Conservation (phyloP, 176 grass and related monocot species). For the Hsuehochloa calcarea region DNA sequence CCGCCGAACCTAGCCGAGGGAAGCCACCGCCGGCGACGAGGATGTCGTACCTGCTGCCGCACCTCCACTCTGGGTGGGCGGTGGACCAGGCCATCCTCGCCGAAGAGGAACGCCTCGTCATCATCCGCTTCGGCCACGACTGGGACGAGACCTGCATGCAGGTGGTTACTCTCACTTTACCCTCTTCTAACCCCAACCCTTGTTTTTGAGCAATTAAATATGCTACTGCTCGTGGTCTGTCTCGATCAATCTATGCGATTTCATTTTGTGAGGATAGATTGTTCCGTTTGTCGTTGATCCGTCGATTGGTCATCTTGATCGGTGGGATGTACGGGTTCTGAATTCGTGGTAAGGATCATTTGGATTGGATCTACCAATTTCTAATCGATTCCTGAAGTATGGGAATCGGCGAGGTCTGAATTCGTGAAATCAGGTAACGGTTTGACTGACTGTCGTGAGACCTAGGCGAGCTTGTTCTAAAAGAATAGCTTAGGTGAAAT, state of each 20-base stretch:
- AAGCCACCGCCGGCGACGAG: no score
- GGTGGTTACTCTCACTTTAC: constrained; percentile 1
- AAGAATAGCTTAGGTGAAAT: background rate
- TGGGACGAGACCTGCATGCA: constrained; percentile 99
- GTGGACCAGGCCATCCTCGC: constrained; percentile 98
- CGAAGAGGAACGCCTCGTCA: constrained; percentile 97
- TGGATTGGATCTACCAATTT: background rate
- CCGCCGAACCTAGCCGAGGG: no score
- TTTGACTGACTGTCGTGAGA: background rate
- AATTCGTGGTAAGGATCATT: background rate
- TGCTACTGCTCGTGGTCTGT: background rate
- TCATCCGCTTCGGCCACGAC: constrained; percentile 98
- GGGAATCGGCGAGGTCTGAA: background rate
- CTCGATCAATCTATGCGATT: background rate
- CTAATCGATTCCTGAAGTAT: background rate
- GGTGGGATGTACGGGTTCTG: background rate
- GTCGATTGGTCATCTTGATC: background rate
- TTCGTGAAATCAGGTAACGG: background rate
- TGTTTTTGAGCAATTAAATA: background rate
- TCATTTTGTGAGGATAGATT: background rate
- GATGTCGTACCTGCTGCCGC: no score
- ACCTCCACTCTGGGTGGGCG: constrained; percentile 65
- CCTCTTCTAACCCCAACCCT: background rate
- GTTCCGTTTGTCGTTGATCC: background rate
- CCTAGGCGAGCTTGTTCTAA: background rate